Base-by-base conservation (phyloP, 2,329 filamentous ascomycete genomes). In the Venturia aucupariae region DNA sequence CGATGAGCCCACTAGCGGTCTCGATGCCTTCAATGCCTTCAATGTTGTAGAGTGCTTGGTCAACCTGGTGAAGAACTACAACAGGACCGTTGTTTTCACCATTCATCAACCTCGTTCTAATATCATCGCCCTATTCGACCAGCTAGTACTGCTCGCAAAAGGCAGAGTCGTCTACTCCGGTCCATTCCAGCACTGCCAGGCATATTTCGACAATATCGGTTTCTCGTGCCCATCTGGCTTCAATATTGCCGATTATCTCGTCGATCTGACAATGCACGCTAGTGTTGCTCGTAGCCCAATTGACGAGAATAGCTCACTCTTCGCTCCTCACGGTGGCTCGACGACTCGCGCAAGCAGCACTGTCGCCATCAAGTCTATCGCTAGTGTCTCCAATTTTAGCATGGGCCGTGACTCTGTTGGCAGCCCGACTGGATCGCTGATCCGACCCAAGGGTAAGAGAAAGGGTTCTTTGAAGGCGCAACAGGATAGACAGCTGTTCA, bases 51-150 rank as follows among this genome's bases (percentile, higher is more conserved):
- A 99, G 74, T 97, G 92, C 71, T 83, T 99, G 11, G 93, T 97
- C 46, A 96, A 89, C 1, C 79, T 99, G 55, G 94, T 95, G 62
- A 97, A 96, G 79, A 94, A 87, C 51, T 99, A 97, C 79, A 95
- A 97, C 77, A 85, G 95, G 66, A 99, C 95, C 0, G 92, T 99
- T 64, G 89, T 99, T 67, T 97, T 99, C 78, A 99, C 94, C 17
- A 99, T 99, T 68, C 94, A 99, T 75, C 94, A 99, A 72, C 94
- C 94, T 44, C 86, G 95, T 69, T 99, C 94, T 13, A 99, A 99
- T 75, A 99, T 99, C 71, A 94, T 97, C 27, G 94, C 94, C 11
- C 83, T 99, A 3, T 99, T 99, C 72, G 94, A 99, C 73, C 87
- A 93, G 64, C 82, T 99, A n/a, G 83, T 99, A 63, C 84, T 99